Evolutionary conservation across 2,329 filamentous ascomycete genomes (phyloP).

Genomic region (Sphaceloma murrayae): DNA sequence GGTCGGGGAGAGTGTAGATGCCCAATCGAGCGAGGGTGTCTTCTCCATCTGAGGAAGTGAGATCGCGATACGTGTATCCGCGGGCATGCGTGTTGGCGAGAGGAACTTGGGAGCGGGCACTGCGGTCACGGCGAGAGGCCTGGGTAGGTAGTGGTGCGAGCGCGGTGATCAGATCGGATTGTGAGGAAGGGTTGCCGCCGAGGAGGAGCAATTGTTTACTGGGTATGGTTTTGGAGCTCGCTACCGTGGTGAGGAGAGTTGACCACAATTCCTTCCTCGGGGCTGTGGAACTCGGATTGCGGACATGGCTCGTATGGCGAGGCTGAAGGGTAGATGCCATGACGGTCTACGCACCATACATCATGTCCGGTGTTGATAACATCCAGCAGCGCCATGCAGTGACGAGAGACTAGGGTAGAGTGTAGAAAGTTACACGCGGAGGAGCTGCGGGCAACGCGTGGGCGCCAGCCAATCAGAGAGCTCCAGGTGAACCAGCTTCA

Average conservation of each 20-base stretch:
- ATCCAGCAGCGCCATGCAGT: too few relatives aligned
- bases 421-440: not conserved
- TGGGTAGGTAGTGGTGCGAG: slow-evolving; percentile 30
- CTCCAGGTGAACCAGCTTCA: not conserved
- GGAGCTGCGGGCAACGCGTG: not conserved
- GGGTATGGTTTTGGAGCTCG: slow-evolving; percentile 78
- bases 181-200: slow-evolving; percentile 72
- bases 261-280: slow-evolving; percentile 58
- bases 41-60: slow-evolving; percentile 87
- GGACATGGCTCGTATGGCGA: slow-evolving; percentile 1
- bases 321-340: too few relatives aligned
- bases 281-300: slow-evolving; percentile 1
- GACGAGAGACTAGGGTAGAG: too few relatives aligned
- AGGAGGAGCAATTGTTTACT: slow-evolving; percentile 86
- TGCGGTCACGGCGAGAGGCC: slow-evolving; percentile 7
- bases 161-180: slow-evolving; percentile 67
- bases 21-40: slow-evolving; percentile 86
- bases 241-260: slow-evolving; percentile 81
- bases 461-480: not conserved
- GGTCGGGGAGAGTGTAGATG: slow-evolving; percentile 77
- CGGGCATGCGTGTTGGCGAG: slow-evolving; percentile 87
- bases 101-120: slow-evolving; percentile 39
- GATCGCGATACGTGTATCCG: slow-evolving; percentile 91
- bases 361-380: too few relatives aligned
- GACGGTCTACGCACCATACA: too few relatives aligned